These are phyloP conservation scores for Xylariomycetidae sp. DNA, from an alignment of 2,329 filamentous ascomycete species.

Conservation along the genomic window DNA sequence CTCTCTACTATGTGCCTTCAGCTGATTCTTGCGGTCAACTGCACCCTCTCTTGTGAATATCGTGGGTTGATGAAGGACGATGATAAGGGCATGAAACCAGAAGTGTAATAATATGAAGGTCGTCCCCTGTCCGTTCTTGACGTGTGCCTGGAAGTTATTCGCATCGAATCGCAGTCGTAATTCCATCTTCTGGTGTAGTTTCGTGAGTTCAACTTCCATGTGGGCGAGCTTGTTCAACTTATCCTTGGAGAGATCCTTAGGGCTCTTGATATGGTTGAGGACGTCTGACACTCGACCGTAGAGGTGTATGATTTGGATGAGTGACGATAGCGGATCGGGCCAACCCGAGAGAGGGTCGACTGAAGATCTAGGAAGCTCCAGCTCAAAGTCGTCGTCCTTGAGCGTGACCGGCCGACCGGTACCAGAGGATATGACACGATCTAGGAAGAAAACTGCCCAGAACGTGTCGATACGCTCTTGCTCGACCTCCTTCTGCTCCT, in stretches of 20 bases:
- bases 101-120: conserved; percentile 84
- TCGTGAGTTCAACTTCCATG: conserved; percentile 79
- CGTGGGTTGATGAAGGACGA: conserved; percentile 79
- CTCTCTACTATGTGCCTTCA: conserved; percentile 77
- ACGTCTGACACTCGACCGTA: conserved; percentile 82
- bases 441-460: conserved; percentile 85
- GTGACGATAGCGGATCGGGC: conserved; percentile 73
- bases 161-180: conserved; percentile 76
- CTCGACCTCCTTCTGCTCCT: conserved; percentile 63
- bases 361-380: conserved; percentile 57
- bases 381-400: conserved; percentile 78
- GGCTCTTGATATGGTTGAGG: conserved; percentile 73
- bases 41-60: conserved; percentile 71
- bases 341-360: conserved; percentile 56
- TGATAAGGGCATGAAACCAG: conserved; percentile 85
- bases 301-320: conserved; percentile 79
- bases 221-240: conserved; percentile 65
- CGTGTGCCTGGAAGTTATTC: conserved; percentile 79
- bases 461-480: conserved; percentile 82
- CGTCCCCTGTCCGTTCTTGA: conserved; percentile 74
- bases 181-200: conserved; percentile 67
- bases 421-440: conserved; percentile 81
- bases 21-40: conserved; percentile 56
- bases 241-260: conserved; percentile 69
- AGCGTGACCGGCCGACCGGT: conserved; percentile 81